Evolutionary conservation across 1,284 basidiomycete genomes (phyloP).

Genomic region (Melampsora medusae): DNA sequence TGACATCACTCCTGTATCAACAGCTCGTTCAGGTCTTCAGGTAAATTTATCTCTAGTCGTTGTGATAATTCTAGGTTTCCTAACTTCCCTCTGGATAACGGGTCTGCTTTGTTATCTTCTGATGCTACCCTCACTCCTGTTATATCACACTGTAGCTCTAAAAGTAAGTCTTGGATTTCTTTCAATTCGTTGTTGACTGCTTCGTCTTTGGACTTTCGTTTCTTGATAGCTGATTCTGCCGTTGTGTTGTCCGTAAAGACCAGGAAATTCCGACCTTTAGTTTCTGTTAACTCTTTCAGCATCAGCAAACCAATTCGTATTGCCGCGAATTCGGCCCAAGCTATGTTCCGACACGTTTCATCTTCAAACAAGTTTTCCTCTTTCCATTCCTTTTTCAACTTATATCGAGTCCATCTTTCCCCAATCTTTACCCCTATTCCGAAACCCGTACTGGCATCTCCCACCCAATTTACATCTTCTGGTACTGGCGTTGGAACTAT

Average conservation of each 20-base stretch:
- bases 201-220: slow-evolving; percentile 5
- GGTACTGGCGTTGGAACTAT: too few relatives aligned
- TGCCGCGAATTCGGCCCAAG: slow-evolving; percentile 11
- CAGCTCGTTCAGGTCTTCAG: too few relatives aligned
- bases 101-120: not conserved
- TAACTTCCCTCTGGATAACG: slow-evolving; percentile 1
- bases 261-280: not conserved
- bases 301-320: not conserved
- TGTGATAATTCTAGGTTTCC: too few relatives aligned
- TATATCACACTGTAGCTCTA: not conserved
- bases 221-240: slow-evolving; percentile 5
- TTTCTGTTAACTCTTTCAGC: not conserved
- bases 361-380: too few relatives aligned
- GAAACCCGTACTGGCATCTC: slow-evolving; percentile 2
- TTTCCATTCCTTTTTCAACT: not conserved
- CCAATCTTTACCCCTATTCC: not conserved
- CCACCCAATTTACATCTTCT: not conserved
- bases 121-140: not conserved
- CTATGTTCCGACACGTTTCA: not conserved
- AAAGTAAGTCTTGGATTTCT: not conserved
- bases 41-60: too few relatives aligned
- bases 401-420: not conserved
- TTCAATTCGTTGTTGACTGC: slow-evolving; percentile 10
- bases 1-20: too few relatives aligned
- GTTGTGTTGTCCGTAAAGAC: slow-evolving; percentile 22